Evolutionary conservation across 2,329 filamentous ascomycete genomes (phyloP), one percentile per base, ranked within the genome.

Genomic region (Penicillium occitanis): DNA sequence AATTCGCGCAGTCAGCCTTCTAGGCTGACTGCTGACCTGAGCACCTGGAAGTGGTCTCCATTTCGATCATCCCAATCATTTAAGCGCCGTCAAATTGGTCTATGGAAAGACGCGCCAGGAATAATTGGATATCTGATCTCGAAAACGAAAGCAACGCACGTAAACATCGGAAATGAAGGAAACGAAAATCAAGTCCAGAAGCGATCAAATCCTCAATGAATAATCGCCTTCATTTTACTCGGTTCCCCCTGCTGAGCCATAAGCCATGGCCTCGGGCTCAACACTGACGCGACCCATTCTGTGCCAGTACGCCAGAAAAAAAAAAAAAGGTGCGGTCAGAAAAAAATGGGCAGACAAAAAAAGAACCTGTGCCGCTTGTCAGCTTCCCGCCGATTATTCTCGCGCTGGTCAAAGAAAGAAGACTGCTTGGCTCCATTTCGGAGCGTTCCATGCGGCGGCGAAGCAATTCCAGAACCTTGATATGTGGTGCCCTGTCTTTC

Each of bases 51-150:
- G 25, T 44, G 8, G 25, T 46, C 11, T 11, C 37, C 25, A 42
- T 44, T 59, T 40, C 57, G 35, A 42, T 33, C 19, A 46, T 57
- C 37, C 50, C 50, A 25, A 42, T 30, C 37, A 46, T 30, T 28
- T 64, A 64, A 64, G 62, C 62, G 62, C 62, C 61, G 50, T 46
- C 61, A 30, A 60, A 35, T 25, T 33, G 40, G 51, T 58, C 62
- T 64, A 58, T 46, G 50, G 62, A 25, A 44, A 50, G 40, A 51
- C 51, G 62, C 37, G 40, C 42, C 25, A 40, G 51, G 62, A 64
- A 64, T 48, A 64, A 64, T 64, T 64, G 62, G 62, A 64, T 64
- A 64, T 64, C 62, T 64, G 62, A 28, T 5, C 37, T 57, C 62
- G 62, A 64, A 64, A 64, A 64, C 22, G 22, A 60, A 28, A 28